Evolutionary conservation across 1,139 yeast species (phyloP), one percentile per base, ranked within the genome.

Genomic region (Yamadazyma jaroonii): DNA sequence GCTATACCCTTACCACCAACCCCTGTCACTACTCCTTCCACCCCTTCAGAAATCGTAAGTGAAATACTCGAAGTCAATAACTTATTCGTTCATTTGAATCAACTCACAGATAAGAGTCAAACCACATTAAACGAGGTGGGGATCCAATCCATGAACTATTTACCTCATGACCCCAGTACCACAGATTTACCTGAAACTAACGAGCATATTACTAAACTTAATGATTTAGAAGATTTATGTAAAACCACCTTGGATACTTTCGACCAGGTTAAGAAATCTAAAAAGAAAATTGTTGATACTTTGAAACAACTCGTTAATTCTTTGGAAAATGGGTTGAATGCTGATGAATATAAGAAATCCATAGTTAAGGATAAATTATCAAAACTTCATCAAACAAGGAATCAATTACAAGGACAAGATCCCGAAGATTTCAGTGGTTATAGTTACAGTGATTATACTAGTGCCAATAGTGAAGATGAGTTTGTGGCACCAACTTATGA

Each of bases 151-250:
- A 62, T 66, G 24, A 57, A 60, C 1, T 72, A 72, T 44, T 49
- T 71, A n/a, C 72, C 74, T 0, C 52, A 52, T 14, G 66, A 67
- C 40, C 72, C 72, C 3, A 53, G 65, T 11, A 61, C 59, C 6
- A 61, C 72, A 23, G 80, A 75, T 26, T 60, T 77, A 32, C 82
- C 82, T 2, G 69, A 76, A 7, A 81, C 83, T 5, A 62, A 66
- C 25, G 64, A 65, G 20, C 77, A 76, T 52, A 61, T 74, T 6
- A 56, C 70, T 25, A 74, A 73, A 49, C 60, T 77, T 33, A 64
- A 66, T 40, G 53, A 64, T 33, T 60, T 74, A 44, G 78, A 72
- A 43, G 62, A 65, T 39, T 54, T 72, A 28, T 65, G 77, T 36
- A 56, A 61, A 11, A 57, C 61, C 14, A 61, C 76, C 9, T 53